phyloP scores from a whole-genome alignment of 768 basidiomycete genomes.

The Phanerochaete sordida region DNA sequence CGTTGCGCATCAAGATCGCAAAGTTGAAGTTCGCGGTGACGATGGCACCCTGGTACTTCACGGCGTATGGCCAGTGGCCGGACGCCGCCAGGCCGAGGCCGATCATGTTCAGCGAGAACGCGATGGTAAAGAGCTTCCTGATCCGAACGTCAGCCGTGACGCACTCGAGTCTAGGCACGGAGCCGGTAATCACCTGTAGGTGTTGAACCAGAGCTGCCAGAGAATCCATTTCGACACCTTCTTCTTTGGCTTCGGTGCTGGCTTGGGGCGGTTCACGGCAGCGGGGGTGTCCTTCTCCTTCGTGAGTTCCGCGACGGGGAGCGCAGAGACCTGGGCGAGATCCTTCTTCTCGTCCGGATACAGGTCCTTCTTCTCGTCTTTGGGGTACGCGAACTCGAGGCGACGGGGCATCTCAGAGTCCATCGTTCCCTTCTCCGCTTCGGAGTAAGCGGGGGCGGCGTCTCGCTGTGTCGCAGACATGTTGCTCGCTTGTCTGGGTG shows the following conservation, averaged over 20 bases:
- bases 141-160: not conserved
- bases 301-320: conserved; percentile 31
- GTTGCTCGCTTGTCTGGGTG: not conserved
- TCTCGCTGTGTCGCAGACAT: conserved; percentile 18
- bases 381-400: conserved; percentile 16
- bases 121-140: conserved; percentile 72
- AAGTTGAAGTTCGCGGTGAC: conserved; percentile 71
- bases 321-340: conserved; percentile 24
- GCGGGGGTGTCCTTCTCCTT: conserved; percentile 41
- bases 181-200: conserved; percentile 52
- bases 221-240: conserved; percentile 57
- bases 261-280: conserved; percentile 18
- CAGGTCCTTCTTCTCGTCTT: conserved; percentile 37
- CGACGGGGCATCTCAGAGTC: conserved; percentile 45
- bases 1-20: conserved; percentile 77
- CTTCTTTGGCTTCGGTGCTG: conserved; percentile 46
- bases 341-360: conserved; percentile 39
- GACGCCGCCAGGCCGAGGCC: conserved; percentile 58
- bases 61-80: conserved; percentile 66
- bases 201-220: conserved; percentile 75
- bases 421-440: conserved; percentile 57
- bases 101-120: conserved; percentile 55
- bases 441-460: conserved; percentile 40
- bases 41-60: conserved; percentile 62
- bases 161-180: not conserved